Evolutionary conservation across 257 asterid genomes (phyloP), one percentile per base, ranked within the genome.

Genomic region (Thymus mandschuricus): DNA sequence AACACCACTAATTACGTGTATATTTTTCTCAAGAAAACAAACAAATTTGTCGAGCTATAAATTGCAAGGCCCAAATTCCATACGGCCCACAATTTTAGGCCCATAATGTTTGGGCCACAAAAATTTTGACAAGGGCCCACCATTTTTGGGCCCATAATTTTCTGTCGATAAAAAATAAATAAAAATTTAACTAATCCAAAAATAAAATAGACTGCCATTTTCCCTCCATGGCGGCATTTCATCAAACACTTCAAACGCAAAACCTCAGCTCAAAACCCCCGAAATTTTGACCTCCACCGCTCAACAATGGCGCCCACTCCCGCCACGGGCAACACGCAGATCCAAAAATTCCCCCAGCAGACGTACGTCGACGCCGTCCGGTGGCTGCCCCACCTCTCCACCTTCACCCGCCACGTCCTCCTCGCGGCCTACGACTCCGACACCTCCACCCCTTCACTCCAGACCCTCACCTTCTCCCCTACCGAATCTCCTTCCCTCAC

Each of bases 361-460:
- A 35, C 82, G 8, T 93, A 87, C 90, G 74, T 87, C 72, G 96
- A 91, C 81, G 86, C 89, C 65, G 81, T 91, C 77, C 96, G 94
- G 3, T 93, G 90, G 90, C 94, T 93, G 21, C 98, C 96, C 10
- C 90, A 84, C 33, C 73, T 87, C 79, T 91, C 97, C 74, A 74
- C 96, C 76, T 76, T 85, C 87, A 70, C 82, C 74, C 96, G 92
- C 88, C 87, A 78, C 85, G 64, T 93, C 66, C 69, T 91, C 80
- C 86, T 88, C 60, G 86, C 97, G 75, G 65, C 89, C 60, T 90
- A 74, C 68, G 83, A 89, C 75, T 66, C 90, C 76, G 85, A 82
- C 64, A 33, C 91, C 70, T 78, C 96, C 35, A 69, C 86, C 13
- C 76, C 89, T 40, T 84, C 88, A 33, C 88, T 93, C 76, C 88